Percentiles rank a stretch among this genome's conserved stretches.
phyloP scores from a whole-genome alignment of 306 rosid species.

The Hippophae tibetana region DNA sequence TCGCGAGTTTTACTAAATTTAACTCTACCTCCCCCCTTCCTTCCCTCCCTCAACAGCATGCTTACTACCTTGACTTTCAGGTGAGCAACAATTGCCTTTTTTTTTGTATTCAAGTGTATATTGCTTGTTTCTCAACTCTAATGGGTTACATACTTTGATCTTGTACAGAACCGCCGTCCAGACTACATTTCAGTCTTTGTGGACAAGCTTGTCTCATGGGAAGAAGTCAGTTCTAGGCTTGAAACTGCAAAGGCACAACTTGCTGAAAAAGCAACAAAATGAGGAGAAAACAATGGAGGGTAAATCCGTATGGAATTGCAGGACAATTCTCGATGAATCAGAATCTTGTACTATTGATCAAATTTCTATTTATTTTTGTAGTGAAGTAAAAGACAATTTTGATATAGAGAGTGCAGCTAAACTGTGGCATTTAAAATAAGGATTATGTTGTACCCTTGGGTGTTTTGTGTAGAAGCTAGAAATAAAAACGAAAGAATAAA shows the following conservation, averaged over 20 bases:
- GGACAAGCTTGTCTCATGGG: constrained; percentile 88
- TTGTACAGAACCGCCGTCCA: constrained; percentile 45
- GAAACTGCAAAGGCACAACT: constrained; percentile 59
- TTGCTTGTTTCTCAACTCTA: background rate
- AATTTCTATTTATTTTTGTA: constrained; percentile 4
- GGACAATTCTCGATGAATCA: constrained; percentile 30
- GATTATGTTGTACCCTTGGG: too few species aligned
- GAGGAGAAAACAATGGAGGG: constrained; percentile 31
- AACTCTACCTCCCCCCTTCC: background rate
- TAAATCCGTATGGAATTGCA: background rate
- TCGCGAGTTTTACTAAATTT: constrained; percentile 14
- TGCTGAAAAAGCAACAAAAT: constrained; percentile 19
- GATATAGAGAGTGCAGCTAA: too few species aligned
- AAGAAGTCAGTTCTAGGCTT: constrained; percentile 53
- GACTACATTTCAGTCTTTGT: constrained; percentile 61
- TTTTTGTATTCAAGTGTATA: background rate
- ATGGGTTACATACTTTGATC: constrained; percentile 12
- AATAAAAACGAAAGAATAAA: too few species aligned
- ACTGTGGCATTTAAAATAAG: too few species aligned
- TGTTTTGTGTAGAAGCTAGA: too few species aligned
- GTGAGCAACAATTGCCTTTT: constrained; percentile 34
- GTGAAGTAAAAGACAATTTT: background rate
- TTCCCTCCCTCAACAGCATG: constrained; percentile 58
- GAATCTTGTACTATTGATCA: constrained; percentile 19
- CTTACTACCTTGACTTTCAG: constrained; percentile 84